Conservation (phyloP, 768 basidiomycete genomes). For the Daedaleopsis nitida region DNA sequence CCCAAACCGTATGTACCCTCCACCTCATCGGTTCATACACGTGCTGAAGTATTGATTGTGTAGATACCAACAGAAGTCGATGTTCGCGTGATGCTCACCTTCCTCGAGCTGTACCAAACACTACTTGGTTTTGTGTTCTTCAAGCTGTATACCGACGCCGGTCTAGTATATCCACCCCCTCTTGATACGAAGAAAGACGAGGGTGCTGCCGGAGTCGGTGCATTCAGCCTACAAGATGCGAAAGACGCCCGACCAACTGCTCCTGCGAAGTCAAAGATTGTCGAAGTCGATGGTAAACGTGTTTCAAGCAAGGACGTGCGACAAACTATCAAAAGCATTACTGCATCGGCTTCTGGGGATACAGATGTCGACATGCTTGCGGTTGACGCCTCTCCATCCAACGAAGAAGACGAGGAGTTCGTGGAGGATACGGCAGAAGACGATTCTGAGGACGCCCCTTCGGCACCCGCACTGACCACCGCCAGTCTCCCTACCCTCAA, state of each 20-base stretch:
- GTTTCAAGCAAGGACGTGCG: constrained; percentile 63
- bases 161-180: constrained; percentile 94
- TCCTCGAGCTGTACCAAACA: constrained; percentile 97
- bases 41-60: not conserved
- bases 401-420: constrained; percentile 61
- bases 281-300: constrained; percentile 41
- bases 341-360: constrained; percentile 28
- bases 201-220: constrained; percentile 83
- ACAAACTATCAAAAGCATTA: constrained; percentile 62
- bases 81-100: constrained; percentile 96
- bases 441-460: constrained; percentile 42
- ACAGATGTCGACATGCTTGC: constrained; percentile 42
- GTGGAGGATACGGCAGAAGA: constrained; percentile 58
- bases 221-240: constrained; percentile 73
- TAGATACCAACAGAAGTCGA: constrained; percentile 96
- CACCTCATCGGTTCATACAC: not conserved
- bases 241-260: constrained; percentile 29
- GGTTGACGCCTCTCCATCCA: constrained; percentile 28
- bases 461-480: constrained; percentile 65
- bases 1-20: constrained; percentile 73
- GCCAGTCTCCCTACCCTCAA: constrained; percentile 68
- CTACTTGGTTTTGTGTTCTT: constrained; percentile 94
- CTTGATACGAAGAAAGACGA: constrained; percentile 84
- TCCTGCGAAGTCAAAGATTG: constrained; percentile 33
- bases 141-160: constrained; percentile 95